These are phyloP conservation scores for Phymatotrichopsis omnivora DNA, from an alignment of 2,329 filamentous ascomycete species.

Conservation along the genomic window DNA sequence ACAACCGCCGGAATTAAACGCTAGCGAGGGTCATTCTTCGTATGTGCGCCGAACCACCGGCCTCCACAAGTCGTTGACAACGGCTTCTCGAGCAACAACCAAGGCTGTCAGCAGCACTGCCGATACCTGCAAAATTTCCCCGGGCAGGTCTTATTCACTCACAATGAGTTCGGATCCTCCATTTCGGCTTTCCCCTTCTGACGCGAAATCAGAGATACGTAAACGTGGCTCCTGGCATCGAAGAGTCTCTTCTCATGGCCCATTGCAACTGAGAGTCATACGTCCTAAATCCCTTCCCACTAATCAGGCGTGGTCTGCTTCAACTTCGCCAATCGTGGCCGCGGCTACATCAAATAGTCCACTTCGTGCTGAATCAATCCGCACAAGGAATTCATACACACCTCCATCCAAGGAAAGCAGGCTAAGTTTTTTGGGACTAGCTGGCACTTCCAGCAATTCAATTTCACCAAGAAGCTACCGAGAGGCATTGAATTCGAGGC, in stretches of 20 bases:
- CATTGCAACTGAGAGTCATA: not conserved
- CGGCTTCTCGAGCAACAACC: not conserved
- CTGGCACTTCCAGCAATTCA: too few relatives aligned
- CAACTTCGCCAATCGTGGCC: not conserved
- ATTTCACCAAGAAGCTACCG: too few relatives aligned
- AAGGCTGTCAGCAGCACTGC: not conserved
- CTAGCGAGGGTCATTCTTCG: too few relatives aligned
- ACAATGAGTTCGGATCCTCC: slow-evolving; percentile 12
- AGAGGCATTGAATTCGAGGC: too few relatives aligned
- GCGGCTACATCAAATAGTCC: too few relatives aligned
- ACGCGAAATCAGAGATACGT: not conserved
- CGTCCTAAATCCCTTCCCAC: not conserved
- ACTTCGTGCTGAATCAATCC: too few relatives aligned
- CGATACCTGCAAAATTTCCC: not conserved
- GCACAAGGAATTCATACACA: too few relatives aligned
- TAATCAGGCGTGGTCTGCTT: not conserved
- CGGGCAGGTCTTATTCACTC: slow-evolving; percentile 10
- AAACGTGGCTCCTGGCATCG: not conserved
- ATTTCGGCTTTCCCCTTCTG: not conserved
- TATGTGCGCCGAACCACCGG: not conserved
- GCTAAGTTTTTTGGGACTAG: too few relatives aligned
- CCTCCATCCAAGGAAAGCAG: too few relatives aligned
- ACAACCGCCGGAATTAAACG: not conserved
- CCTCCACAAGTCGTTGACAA: not conserved
- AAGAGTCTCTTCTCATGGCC: not conserved